These are phyloP conservation scores for Colletotrichum truncatum DNA, from an alignment of 2,329 filamentous ascomycete genomes.

Conservation along the genomic window DNA sequence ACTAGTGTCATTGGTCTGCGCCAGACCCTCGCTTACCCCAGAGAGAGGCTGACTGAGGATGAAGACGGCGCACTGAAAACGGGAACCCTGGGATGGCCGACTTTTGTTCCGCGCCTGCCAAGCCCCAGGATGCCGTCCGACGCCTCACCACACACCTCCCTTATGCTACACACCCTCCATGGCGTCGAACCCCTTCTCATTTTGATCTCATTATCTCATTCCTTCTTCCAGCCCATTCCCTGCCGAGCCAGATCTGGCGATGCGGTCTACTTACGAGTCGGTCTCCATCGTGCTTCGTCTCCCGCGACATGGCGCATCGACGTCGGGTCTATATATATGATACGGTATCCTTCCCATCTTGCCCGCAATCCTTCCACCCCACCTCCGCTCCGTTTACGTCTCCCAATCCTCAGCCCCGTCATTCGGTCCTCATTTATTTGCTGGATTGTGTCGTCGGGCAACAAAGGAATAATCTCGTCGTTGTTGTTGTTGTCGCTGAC, in stretches of 20 bases:
- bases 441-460: background rate
- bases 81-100: conserved; percentile 11
- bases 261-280: conserved; percentile 15
- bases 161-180: conserved; percentile 20
- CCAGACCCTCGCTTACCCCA: conserved; percentile 2
- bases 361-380: conserved; percentile 21
- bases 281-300: conserved; percentile 20
- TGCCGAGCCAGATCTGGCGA: conserved; percentile 28
- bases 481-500: background rate
- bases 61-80: conserved; percentile 25
- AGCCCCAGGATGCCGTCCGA: conserved; percentile 24
- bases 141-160: conserved; percentile 18
- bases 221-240: conserved; percentile 15
- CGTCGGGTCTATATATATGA: conserved; percentile 29
- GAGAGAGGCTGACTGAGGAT: conserved; percentile 27
- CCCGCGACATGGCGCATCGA: conserved; percentile 18
- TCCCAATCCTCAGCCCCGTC: background rate
- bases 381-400: background rate
- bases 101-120: conserved; percentile 24
- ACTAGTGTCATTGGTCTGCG: conserved; percentile 17
- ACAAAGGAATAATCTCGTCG: background rate
- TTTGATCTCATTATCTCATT: conserved; percentile 27
- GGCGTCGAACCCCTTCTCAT: conserved; percentile 21
- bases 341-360: conserved; percentile 20
- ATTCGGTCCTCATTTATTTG: conserved; percentile 4